Base-by-base conservation (phyloP, 2,329 filamentous ascomycete species). In the Colletotrichum simmondsii region DNA sequence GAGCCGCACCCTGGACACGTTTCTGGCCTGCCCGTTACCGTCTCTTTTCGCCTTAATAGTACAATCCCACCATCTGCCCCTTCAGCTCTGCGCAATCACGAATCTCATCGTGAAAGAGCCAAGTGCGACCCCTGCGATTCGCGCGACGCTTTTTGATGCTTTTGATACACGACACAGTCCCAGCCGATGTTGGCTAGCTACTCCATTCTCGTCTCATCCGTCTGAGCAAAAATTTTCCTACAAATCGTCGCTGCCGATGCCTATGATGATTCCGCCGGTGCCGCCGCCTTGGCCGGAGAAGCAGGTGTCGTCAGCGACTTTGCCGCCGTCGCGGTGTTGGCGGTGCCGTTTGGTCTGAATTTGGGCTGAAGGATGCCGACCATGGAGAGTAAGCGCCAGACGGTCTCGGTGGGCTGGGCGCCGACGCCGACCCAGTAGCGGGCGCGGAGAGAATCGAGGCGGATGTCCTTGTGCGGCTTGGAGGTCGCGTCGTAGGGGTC, bases 361-460 rank as follows among this genome's bases (percentile, higher is more conserved):
- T 79, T 80, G 10, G 83, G 83, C 73, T 84, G 80, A 62, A 85
- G 74, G 4, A 85, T 75, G n/a, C 83, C 83, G 73, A 85, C 94
- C 94, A 98, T 93, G 68, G 90, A 90, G 77, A 99, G 85, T 78
- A 98, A 83, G 80, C 94, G 89, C 95, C 95, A 98, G 46, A 93
- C 94, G 3, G 94, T 92, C 77, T 98, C 94, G 75, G 93, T 95
- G 11, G 97, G 97, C 85, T 99, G 97, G 68, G 97, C 97, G 1
- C 97, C 97, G 4, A 98, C 96, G 81, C 97, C 97, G 46, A 99
- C 88, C 97, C 97, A 99, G 86, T 99, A 99, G 83, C 93, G 92
- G 70, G 96, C 94, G 73, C 97, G 88, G 76, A 90, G 86, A 8
- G 90, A 86, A 83, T 99, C 97, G 16, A 99, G 88, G 79, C 94